Base-by-base conservation (phyloP, 148 eudicot genomes). In the Persicaria tinctoria region DNA sequence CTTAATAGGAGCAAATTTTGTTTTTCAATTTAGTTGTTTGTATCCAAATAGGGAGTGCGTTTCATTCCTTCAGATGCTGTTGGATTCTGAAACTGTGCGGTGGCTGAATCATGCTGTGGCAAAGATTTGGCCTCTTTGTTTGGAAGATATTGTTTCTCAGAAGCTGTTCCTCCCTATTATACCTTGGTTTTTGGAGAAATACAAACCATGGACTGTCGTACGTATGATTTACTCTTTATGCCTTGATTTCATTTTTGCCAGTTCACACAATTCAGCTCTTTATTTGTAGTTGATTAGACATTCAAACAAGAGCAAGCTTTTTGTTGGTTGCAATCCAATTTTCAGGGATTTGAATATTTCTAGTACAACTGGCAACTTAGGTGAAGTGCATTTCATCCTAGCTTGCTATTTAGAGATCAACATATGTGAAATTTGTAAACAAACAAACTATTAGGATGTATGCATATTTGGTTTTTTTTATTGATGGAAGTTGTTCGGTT, bases 121-220 rank as follows among this genome's bases (percentile, higher is more conserved):
- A 68, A 95, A 85, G 84, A 87, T 95, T 56, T 95, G 99, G 99
- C 88, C 90, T 46, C 74, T 95, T 76, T 95, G 97, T 85, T 77
- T 95, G 80, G 97, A 92, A 81, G 82, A 88, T 50, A 84, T 95
- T 60, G 84, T 92, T 66, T 95, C 99, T 23, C 97, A 95, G 88
- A 86, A 86, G 76, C 82, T 95, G 50, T 91, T 95, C 51, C 91
- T 92, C 69, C 90, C 94, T 16, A 87, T 95, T 46, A 74, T 95
- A 45, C 99, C 99, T 23, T 95, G 99, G 99, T 92, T 95, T 80
- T 75, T 95, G 84, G 81, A 90, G 70, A 95, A 95, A 84, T 95
- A 90, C 85, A 95, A 95, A 78, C 99, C 99, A 10, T 90, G 97
- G 99, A 92, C 94, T 73, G 99, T 83, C 97, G 70, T 66, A 41